These are phyloP conservation scores for Coemansia furcata DNA, from an alignment of 192 early-diverging fungal genomes.

Conservation along the genomic window DNA sequence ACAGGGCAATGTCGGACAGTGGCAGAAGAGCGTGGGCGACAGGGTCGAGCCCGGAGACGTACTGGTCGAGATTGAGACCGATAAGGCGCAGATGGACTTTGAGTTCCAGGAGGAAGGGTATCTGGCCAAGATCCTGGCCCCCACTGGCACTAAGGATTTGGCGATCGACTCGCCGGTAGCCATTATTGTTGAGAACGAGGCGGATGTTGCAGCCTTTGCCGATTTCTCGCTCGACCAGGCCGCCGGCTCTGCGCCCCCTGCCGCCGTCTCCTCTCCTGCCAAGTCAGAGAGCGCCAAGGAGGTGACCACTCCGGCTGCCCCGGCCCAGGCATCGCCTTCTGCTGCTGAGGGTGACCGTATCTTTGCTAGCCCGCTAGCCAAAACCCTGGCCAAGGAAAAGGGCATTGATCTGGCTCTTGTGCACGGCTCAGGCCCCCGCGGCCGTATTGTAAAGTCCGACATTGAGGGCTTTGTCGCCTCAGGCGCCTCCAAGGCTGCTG, in stretches of 20 bases:
- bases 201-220: slow-evolving; percentile 83
- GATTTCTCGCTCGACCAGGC: slow-evolving; percentile 67
- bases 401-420: slow-evolving; percentile 73
- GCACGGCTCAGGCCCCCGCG: slow-evolving; percentile 83
- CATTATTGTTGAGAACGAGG: slow-evolving; percentile 87
- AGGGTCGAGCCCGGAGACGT: slow-evolving; percentile 87
- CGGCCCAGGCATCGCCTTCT: slow-evolving; percentile 14
- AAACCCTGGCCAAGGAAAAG: slow-evolving; percentile 83
- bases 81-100: slow-evolving; percentile 99
- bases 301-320: slow-evolving; percentile 40
- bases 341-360: slow-evolving; percentile 57
- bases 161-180: slow-evolving; percentile 83
- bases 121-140: slow-evolving; percentile 88
- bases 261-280: slow-evolving; percentile 10
- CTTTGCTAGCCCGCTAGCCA: slow-evolving; percentile 83
- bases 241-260: slow-evolving; percentile 41
- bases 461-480: slow-evolving; percentile 61
- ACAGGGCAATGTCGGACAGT: slow-evolving; percentile 87
- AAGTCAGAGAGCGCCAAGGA: slow-evolving; percentile 27
- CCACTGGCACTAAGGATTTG: slow-evolving; percentile 85
- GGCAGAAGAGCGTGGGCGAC: slow-evolving; percentile 94
- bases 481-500: slow-evolving; percentile 25
- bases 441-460: slow-evolving; percentile 90
- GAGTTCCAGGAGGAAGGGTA: slow-evolving; percentile 97
- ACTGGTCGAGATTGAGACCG: slow-evolving; percentile 93